Evolutionary conservation across 768 basidiomycete genomes (phyloP).

Genomic region (Termitomyces sp.): DNA sequence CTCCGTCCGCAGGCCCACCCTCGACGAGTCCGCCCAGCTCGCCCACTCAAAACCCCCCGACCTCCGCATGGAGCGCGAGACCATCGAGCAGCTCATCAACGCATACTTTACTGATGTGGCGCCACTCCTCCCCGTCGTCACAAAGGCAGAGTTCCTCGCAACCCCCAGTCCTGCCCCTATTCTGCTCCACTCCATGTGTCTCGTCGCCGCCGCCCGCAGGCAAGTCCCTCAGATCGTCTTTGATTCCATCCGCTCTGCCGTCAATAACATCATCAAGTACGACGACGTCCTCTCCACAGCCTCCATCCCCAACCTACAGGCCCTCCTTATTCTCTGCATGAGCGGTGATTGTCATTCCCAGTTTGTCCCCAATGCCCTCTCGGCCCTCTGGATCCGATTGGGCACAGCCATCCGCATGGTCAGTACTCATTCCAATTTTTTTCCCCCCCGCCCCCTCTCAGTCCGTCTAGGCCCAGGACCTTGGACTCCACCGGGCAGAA

Average conservation of each 20-base stretch:
- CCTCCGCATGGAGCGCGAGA: conserved; percentile 68
- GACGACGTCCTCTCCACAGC: conserved; percentile 91
- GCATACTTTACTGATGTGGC: conserved; percentile 87
- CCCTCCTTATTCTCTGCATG: conserved; percentile 81
- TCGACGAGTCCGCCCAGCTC: conserved; percentile 46
- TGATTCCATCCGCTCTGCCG: conserved; percentile 80
- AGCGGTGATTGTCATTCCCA: conserved; percentile 88
- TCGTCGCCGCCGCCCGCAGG: conserved; percentile 82
- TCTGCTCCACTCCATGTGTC: conserved; percentile 90
- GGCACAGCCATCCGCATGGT: conserved; percentile 94
- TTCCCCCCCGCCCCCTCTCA: not conserved
- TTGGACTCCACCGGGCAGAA: conserved; percentile 92
- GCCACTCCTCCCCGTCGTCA: conserved; percentile 85
- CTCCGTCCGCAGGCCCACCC: conserved; percentile 59
- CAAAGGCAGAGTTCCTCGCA: conserved; percentile 81
- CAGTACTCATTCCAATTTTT: conserved; percentile 17
- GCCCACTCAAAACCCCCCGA: conserved; percentile 59
- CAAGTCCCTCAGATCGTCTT: conserved; percentile 84
- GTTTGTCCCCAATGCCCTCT: conserved; percentile 79
- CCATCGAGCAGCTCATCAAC: conserved; percentile 81
- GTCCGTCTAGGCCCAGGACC: conserved; percentile 77
- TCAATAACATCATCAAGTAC: conserved; percentile 80
- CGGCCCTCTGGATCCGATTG: conserved; percentile 79
- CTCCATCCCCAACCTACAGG: conserved; percentile 82
- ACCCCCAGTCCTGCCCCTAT: conserved; percentile 69